Percentiles rank a stretch among this genome's conserved stretches.
These are phyloP conservation scores for Fusarium torreyae DNA, from an alignment of 2,329 filamentous ascomycete genomes.

Conservation along the genomic window DNA sequence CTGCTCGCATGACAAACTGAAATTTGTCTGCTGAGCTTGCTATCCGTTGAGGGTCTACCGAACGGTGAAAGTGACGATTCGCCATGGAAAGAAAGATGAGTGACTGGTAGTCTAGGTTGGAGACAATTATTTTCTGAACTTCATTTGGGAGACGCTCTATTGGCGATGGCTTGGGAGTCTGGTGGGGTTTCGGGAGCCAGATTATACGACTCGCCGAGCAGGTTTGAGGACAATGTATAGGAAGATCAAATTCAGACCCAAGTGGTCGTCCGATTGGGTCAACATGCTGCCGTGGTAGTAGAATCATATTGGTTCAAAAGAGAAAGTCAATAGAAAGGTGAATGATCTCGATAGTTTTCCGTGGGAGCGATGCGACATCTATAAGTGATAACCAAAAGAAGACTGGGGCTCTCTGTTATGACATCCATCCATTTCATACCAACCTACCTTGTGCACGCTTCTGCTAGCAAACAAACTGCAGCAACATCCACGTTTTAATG, in stretches of 20 bases:
- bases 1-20: conserved; percentile 59
- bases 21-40: conserved; percentile 57
- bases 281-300: conserved; percentile 47
- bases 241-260: conserved; percentile 34
- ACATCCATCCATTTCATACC: conserved; percentile 6
- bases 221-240: conserved; percentile 20
- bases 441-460: conserved; percentile 25
- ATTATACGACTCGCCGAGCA: conserved; percentile 25
- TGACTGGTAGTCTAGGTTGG: conserved; percentile 58
- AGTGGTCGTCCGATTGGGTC: conserved; percentile 25
- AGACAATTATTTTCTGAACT: conserved; percentile 54
- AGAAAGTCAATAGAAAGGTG: conserved; percentile 6
- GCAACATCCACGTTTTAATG: conserved; percentile 13
- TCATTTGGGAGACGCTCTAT: conserved; percentile 56
- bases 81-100: conserved; percentile 58
- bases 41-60: conserved; percentile 54
- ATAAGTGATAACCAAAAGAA: conserved; percentile 42
- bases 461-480: conserved; percentile 35
- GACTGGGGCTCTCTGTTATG: conserved; percentile 8
- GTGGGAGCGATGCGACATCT: conserved; percentile 43
- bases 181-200: conserved; percentile 25
- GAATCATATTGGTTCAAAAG: conserved; percentile 48
- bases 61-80: conserved; percentile 55
- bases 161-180: conserved; percentile 42
- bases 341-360: conserved; percentile 47